Evolutionary conservation across 768 basidiomycete species (phyloP).

Genomic region (Amanita molliuscula): DNA sequence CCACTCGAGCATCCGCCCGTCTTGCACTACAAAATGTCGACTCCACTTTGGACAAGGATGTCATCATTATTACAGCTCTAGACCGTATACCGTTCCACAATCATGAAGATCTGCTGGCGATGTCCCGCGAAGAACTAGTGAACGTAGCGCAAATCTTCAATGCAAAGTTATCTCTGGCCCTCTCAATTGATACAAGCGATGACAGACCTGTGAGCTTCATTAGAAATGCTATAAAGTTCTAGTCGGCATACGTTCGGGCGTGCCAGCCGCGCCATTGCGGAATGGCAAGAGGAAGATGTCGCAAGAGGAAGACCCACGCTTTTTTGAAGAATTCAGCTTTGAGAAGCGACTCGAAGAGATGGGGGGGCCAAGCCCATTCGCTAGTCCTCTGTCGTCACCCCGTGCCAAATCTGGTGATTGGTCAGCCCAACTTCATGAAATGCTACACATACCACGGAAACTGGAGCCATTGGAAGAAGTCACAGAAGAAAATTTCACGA

Average conservation of each 20-base stretch:
- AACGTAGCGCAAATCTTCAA: conserved; percentile 47
- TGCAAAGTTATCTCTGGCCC: conserved; percentile 36
- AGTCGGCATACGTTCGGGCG: conserved; percentile 40
- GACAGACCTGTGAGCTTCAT: conserved; percentile 32
- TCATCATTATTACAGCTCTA: conserved; percentile 55
- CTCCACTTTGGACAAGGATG: conserved; percentile 33
- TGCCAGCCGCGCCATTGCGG: conserved; percentile 26
- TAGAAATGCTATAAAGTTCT: conserved; percentile 46
- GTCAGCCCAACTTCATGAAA: background rate
- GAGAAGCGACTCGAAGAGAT: conserved; percentile 4
- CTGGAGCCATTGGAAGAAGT: conserved; percentile 3
- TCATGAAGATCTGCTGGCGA: conserved; percentile 61
- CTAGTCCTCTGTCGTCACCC: conserved; percentile 2
- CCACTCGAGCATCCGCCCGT: conserved; percentile 16
- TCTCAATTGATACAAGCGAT: conserved; percentile 38
- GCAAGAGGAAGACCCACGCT: conserved; percentile 1
- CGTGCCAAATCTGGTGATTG: background rate
- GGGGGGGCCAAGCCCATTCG: background rate
- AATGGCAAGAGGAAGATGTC: conserved; percentile 4
- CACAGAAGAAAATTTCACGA: background rate
- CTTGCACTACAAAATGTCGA: conserved; percentile 57
- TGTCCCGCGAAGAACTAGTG: conserved; percentile 45
- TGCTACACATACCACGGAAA: background rate
- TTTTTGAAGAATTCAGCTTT: conserved; percentile 6
- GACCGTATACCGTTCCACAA: conserved; percentile 56